Percentiles rank a stretch among this genome's conserved stretches.
These are phyloP conservation scores for Aquanectria penicillioides DNA, from an alignment of 2,329 filamentous ascomycete genomes.

Conservation along the genomic window DNA sequence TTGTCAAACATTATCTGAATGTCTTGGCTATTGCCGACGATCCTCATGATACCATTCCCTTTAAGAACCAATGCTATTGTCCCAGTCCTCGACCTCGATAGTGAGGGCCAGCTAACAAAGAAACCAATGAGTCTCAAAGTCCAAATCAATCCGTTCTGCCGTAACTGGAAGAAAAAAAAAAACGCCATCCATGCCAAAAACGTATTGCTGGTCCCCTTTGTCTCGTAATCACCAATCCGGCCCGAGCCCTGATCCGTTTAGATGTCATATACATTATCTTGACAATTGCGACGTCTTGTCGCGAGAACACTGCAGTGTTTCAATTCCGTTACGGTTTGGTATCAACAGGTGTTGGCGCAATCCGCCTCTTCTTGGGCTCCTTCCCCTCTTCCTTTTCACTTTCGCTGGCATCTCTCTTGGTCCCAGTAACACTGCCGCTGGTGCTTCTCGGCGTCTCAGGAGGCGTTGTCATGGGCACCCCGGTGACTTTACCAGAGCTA, in stretches of 20 bases:
- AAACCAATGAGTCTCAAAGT: constrained; percentile 14
- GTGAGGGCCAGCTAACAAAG: neutral
- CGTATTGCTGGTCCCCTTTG: constrained; percentile 28
- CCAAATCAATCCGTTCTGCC: constrained; percentile 11
- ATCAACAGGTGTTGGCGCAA: constrained; percentile 72
- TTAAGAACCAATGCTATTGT: no score
- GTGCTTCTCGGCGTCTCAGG: constrained; percentile 80
- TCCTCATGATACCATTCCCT: neutral
- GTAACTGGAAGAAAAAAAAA: constrained; percentile 23
- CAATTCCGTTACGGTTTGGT: constrained; percentile 33
- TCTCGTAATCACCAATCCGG: constrained; percentile 17
- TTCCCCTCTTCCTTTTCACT: constrained; percentile 63
- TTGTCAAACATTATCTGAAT: constrained; percentile 29
- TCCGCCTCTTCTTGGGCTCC: constrained; percentile 74
- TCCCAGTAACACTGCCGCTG: constrained; percentile 49
- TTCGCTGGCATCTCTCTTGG: constrained; percentile 67
- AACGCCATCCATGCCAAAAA: constrained; percentile 46
- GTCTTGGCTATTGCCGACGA: constrained; percentile 17
- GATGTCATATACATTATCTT: constrained; percentile 24
- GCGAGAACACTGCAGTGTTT: neutral
- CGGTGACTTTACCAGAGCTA: constrained; percentile 70
- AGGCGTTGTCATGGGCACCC: constrained; percentile 84
- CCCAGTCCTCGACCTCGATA: no score
- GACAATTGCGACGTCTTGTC: neutral
- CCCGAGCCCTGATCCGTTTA: constrained; percentile 21